Conservation (phyloP, 805 yeast genomes). For the Tetrapisispora iriomotensis region DNA sequence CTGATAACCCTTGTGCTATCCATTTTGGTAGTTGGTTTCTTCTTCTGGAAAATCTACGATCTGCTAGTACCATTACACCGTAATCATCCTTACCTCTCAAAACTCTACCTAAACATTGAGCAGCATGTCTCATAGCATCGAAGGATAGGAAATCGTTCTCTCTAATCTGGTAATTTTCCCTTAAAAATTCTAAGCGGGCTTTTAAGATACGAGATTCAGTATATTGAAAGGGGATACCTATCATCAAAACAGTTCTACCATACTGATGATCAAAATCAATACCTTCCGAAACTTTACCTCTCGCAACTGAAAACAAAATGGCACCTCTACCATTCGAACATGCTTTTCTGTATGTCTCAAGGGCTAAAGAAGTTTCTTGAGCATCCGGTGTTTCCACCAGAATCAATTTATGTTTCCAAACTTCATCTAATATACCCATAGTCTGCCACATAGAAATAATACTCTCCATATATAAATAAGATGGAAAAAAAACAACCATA, state of each 20-base stretch:
- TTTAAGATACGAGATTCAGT: constrained; percentile 93
- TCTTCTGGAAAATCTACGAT: constrained; percentile 80
- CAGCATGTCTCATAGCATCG: constrained; percentile 99
- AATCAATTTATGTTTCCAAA: constrained; percentile 93
- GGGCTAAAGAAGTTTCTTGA: constrained; percentile 91
- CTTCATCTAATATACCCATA: constrained; percentile 96
- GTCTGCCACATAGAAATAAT: constrained; percentile 98
- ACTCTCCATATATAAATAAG: constrained; percentile 95
- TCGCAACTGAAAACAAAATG: constrained; percentile 88
- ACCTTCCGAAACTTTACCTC: constrained; percentile 98
- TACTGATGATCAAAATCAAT: constrained; percentile 98
- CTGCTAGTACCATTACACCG: constrained; percentile 97
- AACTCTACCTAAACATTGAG: constrained; percentile 96
- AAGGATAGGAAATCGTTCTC: constrained; percentile 93
- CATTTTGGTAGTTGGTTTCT: constrained; percentile 87
- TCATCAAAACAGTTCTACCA: constrained; percentile 95
- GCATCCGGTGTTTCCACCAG: constrained; percentile 98
- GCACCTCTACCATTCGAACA: constrained; percentile 98
- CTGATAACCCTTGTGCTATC: constrained; percentile 88
- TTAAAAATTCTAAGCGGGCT: constrained; percentile 84
- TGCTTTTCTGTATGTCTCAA: constrained; percentile 92
- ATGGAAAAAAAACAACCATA: constrained; percentile 93
- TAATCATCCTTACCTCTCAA: constrained; percentile 97
- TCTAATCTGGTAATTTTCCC: constrained; percentile 86
- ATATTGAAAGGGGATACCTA: constrained; percentile 98